Percentiles rank a stretch among this genome's conserved stretches.
phyloP scores from a whole-genome alignment of 1,139 yeast species.

The Suzukiozyma palmioleophila region DNA sequence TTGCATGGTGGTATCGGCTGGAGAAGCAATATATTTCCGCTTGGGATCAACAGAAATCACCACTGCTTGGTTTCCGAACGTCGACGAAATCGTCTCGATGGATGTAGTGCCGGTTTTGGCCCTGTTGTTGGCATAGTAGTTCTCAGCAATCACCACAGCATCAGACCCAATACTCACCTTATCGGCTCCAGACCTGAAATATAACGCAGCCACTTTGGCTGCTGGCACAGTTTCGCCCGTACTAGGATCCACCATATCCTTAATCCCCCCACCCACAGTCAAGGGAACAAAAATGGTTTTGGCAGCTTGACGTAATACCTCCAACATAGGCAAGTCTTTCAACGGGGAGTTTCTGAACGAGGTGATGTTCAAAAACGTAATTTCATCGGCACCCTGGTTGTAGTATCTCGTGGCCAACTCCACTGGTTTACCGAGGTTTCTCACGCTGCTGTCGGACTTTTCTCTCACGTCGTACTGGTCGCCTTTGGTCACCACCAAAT shows the following conservation, averaged over 20 bases:
- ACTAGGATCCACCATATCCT: slow-evolving; percentile 81
- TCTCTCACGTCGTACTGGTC: slow-evolving; percentile 97
- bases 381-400: slow-evolving; percentile 93
- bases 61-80: slow-evolving; percentile 95
- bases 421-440: slow-evolving; percentile 94
- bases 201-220: slow-evolving; percentile 80
- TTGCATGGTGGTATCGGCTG: slow-evolving; percentile 55
- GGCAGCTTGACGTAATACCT: slow-evolving; percentile 78
- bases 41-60: slow-evolving; percentile 97
- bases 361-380: slow-evolving; percentile 89
- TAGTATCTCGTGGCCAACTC: slow-evolving; percentile 87
- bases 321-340: slow-evolving; percentile 90
- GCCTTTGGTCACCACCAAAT: slow-evolving; percentile 94
- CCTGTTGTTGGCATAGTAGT: slow-evolving; percentile 56
- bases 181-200: slow-evolving; percentile 95
- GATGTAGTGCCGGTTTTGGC: slow-evolving; percentile 72
- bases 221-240: slow-evolving; percentile 72
- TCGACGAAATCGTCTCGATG: slow-evolving; percentile 83
- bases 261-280: slow-evolving; percentile 97
- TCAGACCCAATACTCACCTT: slow-evolving; percentile 97
- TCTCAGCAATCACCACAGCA: slow-evolving; percentile 88
- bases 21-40: slow-evolving; percentile 65
- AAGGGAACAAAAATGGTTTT: slow-evolving; percentile 91
- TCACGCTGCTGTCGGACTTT: slow-evolving; percentile 50
- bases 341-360: slow-evolving; percentile 92